A percentile compares a stretch with the other conserved stretches of the same genome.
phyloP scores from a whole-genome alignment of 179 eudicot genomes.

The Kewa caespitosa region DNA sequence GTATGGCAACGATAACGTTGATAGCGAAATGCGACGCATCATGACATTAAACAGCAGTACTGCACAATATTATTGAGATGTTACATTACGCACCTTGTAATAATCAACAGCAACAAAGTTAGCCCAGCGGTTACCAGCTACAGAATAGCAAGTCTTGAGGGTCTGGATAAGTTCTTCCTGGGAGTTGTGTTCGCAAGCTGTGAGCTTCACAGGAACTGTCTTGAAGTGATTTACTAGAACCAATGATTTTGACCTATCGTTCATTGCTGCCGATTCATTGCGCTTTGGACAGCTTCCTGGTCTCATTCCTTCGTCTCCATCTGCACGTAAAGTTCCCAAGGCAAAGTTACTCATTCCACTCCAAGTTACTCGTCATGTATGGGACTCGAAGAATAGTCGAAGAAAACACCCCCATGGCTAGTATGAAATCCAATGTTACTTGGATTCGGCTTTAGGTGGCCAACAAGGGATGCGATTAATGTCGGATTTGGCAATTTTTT shows the following conservation, averaged over 20 bases:
- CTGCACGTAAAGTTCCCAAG: slow-evolving; percentile 25
- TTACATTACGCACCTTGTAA: slow-evolving; percentile 41
- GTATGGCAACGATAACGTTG: too few species aligned
- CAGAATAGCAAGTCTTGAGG: slow-evolving; percentile 56
- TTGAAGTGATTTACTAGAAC: slow-evolving; percentile 65
- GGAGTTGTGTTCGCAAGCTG: slow-evolving; percentile 61
- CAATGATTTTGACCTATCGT: slow-evolving; percentile 60
- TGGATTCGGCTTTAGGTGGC: too few species aligned
- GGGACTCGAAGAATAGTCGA: too few species aligned
- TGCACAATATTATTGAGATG: not conserved
- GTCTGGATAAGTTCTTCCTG: slow-evolving; percentile 40
- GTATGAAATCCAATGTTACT: too few species aligned
- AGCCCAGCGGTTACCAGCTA: slow-evolving; percentile 72
- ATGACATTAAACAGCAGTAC: not conserved
- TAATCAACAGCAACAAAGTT: slow-evolving; percentile 77
- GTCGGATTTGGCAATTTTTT: too few species aligned
- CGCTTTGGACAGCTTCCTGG: slow-evolving; percentile 62
- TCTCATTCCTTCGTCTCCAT: slow-evolving; percentile 68
- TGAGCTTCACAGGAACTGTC: slow-evolving; percentile 39
- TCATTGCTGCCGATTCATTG: slow-evolving; percentile 53
- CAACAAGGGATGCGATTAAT: too few species aligned
- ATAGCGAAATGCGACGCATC: too few species aligned
- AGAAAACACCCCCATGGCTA: too few species aligned
- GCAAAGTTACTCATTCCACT: not conserved
- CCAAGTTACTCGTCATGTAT: not conserved